A percentile compares a stretch with the other conserved stretches of the same genome.
phyloP scores from a whole-genome alignment of 768 basidiomycete genomes.

The Suillus bovinus region DNA sequence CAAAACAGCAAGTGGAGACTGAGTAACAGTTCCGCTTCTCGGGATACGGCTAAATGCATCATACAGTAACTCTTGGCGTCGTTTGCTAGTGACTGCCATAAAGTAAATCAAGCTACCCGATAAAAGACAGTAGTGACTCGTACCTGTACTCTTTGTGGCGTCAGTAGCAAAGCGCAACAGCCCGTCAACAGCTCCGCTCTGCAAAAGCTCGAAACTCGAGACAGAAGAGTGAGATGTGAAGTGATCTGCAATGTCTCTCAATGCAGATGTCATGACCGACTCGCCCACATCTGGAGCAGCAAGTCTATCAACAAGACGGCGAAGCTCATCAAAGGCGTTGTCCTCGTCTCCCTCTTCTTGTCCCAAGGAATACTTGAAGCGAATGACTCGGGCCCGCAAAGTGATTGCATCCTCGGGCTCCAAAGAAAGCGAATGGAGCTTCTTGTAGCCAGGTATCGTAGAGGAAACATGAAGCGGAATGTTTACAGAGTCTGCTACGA shows the following conservation, averaged over 20 bases:
- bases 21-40: conserved; percentile 43
- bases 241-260: conserved; percentile 76
- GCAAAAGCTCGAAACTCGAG: conserved; percentile 93
- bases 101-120: conserved; percentile 14
- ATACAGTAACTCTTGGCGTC: conserved; percentile 77
- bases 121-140: conserved; percentile 6
- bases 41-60: conserved; percentile 69
- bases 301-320: conserved; percentile 65
- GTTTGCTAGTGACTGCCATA: conserved; percentile 55
- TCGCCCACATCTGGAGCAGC: conserved; percentile 56
- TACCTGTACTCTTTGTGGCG: conserved; percentile 46
- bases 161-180: conserved; percentile 81
- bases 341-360: conserved; percentile 59
- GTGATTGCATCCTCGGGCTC: conserved; percentile 93
- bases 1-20: conserved; percentile 69
- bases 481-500: conserved; percentile 35
- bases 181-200: conserved; percentile 91
- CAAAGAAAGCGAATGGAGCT: conserved; percentile 62
- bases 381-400: conserved; percentile 85
- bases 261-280: conserved; percentile 56
- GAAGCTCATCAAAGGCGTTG: conserved; percentile 63
- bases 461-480: conserved; percentile 40
- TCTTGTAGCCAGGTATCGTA: conserved; percentile 65
- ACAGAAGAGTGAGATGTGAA: conserved; percentile 80
- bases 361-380: conserved; percentile 72